Conservation (phyloP, 2,329 filamentous ascomycete genomes). For the Colletotrichum limetticola region DNA sequence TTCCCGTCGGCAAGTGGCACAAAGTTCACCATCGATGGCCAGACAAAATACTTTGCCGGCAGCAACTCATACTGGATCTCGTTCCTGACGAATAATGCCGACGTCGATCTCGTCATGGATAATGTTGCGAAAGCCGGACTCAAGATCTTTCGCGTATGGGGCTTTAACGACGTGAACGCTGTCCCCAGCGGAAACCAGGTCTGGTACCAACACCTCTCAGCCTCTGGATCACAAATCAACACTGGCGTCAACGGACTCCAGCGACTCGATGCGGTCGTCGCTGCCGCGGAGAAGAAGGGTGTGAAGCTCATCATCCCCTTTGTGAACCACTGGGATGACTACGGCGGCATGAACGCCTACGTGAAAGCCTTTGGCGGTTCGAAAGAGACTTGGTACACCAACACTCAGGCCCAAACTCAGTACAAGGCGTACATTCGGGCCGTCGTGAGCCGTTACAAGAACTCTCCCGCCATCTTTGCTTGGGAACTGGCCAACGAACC, state of each 20-base stretch:
- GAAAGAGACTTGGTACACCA: conserved; percentile 65
- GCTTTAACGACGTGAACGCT: conserved; percentile 68
- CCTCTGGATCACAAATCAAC: conserved; percentile 67
- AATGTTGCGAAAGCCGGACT: conserved; percentile 60
- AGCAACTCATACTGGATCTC: conserved; percentile 67
- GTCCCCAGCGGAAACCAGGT: conserved; percentile 48
- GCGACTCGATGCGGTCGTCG: conserved; percentile 69
- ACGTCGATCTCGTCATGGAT: conserved; percentile 61
- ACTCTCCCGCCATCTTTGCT: conserved; percentile 58
- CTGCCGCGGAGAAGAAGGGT: conserved; percentile 66
- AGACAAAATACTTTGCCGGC: conserved; percentile 60
- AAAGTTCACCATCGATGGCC: conserved; percentile 54
- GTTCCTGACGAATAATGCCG: conserved; percentile 61
- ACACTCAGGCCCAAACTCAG: conserved; percentile 56
- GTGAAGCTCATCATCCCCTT: conserved; percentile 74
- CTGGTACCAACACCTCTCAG: conserved; percentile 66
- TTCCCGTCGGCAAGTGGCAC: conserved; percentile 35
- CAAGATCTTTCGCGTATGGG: conserved; percentile 70
- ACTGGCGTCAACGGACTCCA: conserved; percentile 69
- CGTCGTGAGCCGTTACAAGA: conserved; percentile 57
- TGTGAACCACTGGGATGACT: conserved; percentile 77
- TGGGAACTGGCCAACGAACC: conserved; percentile 67
- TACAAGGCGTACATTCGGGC: conserved; percentile 61
- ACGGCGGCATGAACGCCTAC: conserved; percentile 72
- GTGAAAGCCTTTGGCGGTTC: conserved; percentile 63